Evolutionary conservation across 2,329 filamentous ascomycete genomes (phyloP), one percentile per base, ranked within the genome.

Genomic region (Chrysoporthe puriensis): DNA sequence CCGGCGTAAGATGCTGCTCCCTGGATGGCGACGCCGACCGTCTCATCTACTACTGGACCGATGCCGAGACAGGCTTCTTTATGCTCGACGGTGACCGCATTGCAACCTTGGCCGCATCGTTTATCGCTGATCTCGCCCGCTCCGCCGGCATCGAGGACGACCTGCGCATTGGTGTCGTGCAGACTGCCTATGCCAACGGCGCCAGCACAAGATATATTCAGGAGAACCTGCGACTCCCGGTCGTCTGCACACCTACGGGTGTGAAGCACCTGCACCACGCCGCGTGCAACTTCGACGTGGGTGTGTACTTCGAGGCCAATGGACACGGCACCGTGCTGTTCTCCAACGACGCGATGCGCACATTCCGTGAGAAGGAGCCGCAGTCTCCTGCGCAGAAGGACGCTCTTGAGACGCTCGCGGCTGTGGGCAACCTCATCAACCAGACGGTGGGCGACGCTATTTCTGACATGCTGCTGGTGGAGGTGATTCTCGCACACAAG

Each of bases 291-390:
- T 97, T 96, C 74, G 96, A 99, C 75, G 90, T 98, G 66, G 96
- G 96, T 67, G 93, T 98, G 63, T 99, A 99, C 83, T 99, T 99
- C 75, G 96, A 99, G 83, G 96, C 96, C 72, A 99, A 99, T 77
- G 96, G 96, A 42, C 96, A 99, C 79, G 96, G 96, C 72, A 99
- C 96, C 11, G 91, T 98, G 46, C 90, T 98, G 65, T 99, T 99
- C 85, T 97, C 93, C 0, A 88, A 91, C 67, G 89, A 92, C 69
- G 95, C 95, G 4, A 83, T 95, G 59, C 90, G 91, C 73, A 86
- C 88, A 61, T 96, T 99, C 81, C 86, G 85, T 72, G 91, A 88
- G 74, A 91, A 91, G 69, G 87, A 93, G 76, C 94, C 96, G 6
- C 91, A 96, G 79, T 97, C 93, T 0, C 95, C 96, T 0, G 95